Conservation (phyloP, 2,329 filamentous ascomycete species). For the Sporothrix dimorphospora region DNA sequence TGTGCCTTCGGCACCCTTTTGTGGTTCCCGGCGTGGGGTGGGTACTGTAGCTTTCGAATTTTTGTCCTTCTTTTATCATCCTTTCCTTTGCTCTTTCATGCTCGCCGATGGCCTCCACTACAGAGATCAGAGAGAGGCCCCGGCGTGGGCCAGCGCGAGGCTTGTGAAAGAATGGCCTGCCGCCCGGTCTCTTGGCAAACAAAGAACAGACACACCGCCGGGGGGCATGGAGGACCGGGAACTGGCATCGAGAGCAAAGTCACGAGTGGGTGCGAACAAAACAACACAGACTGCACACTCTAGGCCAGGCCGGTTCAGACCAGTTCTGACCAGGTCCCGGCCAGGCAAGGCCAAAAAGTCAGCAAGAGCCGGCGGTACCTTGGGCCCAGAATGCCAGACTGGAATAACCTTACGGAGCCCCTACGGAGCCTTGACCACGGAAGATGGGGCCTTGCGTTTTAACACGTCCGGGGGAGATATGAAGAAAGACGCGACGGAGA, state of each 20-base stretch:
- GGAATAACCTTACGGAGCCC: not conserved
- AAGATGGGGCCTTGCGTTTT: not conserved
- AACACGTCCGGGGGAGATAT: constrained; percentile 7
- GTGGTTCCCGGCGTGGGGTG: not conserved
- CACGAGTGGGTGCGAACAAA: not conserved
- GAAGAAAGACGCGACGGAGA: not conserved
- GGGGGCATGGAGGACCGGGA: not conserved
- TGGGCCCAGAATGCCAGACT: constrained; percentile 7
- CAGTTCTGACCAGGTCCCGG: not conserved
- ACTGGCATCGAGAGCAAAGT: not conserved
- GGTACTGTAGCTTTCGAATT: not conserved
- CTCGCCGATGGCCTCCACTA: not conserved
- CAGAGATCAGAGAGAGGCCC: not conserved
- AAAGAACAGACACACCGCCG: not conserved
- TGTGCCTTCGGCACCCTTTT: not conserved
- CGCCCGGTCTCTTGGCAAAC: not conserved
- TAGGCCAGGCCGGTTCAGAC: not conserved
- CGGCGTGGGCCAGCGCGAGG: not conserved
- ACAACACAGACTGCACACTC: not conserved
- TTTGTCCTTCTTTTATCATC: not conserved
- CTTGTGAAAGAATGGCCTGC: not conserved
- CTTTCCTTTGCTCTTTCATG: not conserved
- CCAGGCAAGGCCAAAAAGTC: not conserved
- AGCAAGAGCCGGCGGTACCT: not conserved
- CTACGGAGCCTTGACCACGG: too few species aligned